phyloP scores from a whole-genome alignment of 768 basidiomycete genomes.

The Obba rivulosa region DNA sequence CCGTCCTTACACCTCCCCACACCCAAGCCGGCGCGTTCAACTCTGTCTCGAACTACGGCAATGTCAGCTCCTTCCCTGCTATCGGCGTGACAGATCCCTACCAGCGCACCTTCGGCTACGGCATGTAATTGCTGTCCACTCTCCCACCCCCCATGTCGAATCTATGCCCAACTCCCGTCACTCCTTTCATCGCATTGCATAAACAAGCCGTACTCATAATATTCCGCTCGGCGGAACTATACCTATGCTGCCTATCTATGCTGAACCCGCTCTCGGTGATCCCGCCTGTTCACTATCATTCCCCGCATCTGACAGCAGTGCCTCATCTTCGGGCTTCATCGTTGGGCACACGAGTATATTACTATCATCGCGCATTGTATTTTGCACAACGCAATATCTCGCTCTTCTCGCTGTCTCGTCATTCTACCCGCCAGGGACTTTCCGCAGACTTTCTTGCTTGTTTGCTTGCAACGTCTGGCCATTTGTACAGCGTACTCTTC shows the following conservation, averaged over 20 bases:
- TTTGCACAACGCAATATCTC: constrained; percentile 23
- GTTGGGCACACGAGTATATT: constrained; percentile 29
- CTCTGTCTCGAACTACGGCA: constrained; percentile 41
- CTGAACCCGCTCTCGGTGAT: not conserved
- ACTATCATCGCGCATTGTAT: constrained; percentile 35
- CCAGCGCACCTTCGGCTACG: constrained; percentile 72
- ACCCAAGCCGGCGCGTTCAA: constrained; percentile 51
- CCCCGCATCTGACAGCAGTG: constrained; percentile 5
- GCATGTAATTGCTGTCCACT: constrained; percentile 54
- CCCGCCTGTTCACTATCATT: constrained; percentile 8
- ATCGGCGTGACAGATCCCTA: constrained; percentile 64
- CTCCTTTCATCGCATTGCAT: constrained; percentile 12
- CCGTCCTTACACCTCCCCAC: constrained; percentile 55
- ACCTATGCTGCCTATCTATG: constrained; percentile 20
- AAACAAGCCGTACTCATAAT: constrained; percentile 1
- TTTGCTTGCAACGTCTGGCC: constrained; percentile 20
- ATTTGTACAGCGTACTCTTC: constrained; percentile 30
- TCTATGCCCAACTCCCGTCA: constrained; percentile 11
- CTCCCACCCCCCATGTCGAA: not conserved
- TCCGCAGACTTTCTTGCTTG: constrained; percentile 14
- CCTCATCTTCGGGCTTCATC: constrained; percentile 17
- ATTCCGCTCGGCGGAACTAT: constrained; percentile 13
- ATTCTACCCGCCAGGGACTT: not conserved
- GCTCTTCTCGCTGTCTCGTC: constrained; percentile 21
- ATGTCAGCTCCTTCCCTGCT: constrained; percentile 47